Evolutionary conservation across 2,329 filamentous ascomycete species (phyloP).

Genomic region (Aspergillus neotritici): DNA sequence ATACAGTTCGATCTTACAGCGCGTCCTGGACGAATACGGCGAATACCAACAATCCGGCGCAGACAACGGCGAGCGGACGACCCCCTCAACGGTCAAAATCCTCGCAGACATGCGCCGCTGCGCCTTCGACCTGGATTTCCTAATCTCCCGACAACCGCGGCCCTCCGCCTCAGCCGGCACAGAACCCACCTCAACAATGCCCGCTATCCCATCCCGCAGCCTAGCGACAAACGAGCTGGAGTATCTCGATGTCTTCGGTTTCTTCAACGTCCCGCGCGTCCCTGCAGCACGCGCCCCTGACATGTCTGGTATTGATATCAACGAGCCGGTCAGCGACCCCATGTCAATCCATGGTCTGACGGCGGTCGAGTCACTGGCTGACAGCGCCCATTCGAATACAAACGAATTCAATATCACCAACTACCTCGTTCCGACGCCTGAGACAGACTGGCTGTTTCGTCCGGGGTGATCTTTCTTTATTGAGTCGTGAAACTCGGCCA

Average conservation of each 20-base stretch:
- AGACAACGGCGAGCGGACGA: conserved; percentile 63
- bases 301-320: conserved; percentile 21
- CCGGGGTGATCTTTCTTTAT: conserved; percentile 16
- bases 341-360: conserved; percentile 36
- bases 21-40: conserved; percentile 79
- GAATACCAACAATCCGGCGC: conserved; percentile 62
- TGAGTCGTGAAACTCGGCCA: neutral
- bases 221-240: conserved; percentile 78
- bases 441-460: conserved; percentile 43
- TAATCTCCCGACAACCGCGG: conserved; percentile 75
- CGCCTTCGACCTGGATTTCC: conserved; percentile 81
- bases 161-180: conserved; percentile 30
- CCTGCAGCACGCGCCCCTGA: conserved; percentile 37
- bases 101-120: conserved; percentile 86
- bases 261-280: conserved; percentile 83
- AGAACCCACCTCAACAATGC: conserved; percentile 19
- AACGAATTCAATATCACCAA: conserved; percentile 44
- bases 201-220: conserved; percentile 50
- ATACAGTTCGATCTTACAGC: conserved; percentile 71
- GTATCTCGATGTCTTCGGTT: conserved; percentile 88
- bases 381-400: conserved; percentile 16
- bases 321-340: conserved; percentile 24
- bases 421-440: conserved; percentile 42
- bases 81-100: conserved; percentile 78
- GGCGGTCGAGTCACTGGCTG: conserved; percentile 18